These are phyloP conservation scores for Desmodesmus armatus DNA, from an alignment of 139 green algal species.

Conservation along the genomic window DNA sequence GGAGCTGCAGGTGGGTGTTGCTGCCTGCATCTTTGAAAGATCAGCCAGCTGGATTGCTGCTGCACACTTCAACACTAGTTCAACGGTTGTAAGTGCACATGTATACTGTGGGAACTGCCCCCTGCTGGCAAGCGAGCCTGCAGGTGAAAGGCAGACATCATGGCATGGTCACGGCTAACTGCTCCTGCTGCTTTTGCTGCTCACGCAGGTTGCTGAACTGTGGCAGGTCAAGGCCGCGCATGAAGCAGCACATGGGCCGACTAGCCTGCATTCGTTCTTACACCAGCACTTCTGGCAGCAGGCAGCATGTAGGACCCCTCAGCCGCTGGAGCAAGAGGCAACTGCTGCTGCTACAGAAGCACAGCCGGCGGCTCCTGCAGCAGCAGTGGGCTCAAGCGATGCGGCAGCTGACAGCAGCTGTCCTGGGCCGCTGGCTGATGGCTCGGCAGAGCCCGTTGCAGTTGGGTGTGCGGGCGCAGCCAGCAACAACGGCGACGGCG, in stretches of 20 bases:
- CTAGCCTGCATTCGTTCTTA: conserved; percentile 11
- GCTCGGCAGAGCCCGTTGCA: not conserved
- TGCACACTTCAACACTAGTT: not conserved
- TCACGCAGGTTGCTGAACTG: too few relatives aligned
- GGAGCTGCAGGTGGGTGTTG: not conserved
- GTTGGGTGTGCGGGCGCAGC: not conserved
- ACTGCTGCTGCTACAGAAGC: not conserved
- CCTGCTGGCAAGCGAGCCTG: not conserved
- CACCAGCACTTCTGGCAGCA: too few relatives aligned
- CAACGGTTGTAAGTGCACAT: not conserved
- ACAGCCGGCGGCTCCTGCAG: not conserved
- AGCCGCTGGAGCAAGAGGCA: not conserved
- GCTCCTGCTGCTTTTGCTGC: too few relatives aligned
- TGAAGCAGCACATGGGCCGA: conserved; percentile 9
- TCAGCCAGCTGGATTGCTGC: not conserved
- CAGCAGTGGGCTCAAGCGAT: not conserved
- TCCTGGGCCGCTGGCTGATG: not conserved
- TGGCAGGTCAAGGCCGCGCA: not conserved
- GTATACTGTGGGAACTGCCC: not conserved
- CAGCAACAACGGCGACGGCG: not conserved
- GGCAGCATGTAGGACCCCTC: conserved; percentile 19
- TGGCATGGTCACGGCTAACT: too few relatives aligned
- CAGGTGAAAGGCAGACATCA: not conserved
- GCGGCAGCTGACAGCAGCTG: not conserved
- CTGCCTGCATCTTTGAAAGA: not conserved